These are phyloP conservation scores for Trypanosoma theileri DNA, from an alignment of 208 protist genomes.

Conservation along the genomic window DNA sequence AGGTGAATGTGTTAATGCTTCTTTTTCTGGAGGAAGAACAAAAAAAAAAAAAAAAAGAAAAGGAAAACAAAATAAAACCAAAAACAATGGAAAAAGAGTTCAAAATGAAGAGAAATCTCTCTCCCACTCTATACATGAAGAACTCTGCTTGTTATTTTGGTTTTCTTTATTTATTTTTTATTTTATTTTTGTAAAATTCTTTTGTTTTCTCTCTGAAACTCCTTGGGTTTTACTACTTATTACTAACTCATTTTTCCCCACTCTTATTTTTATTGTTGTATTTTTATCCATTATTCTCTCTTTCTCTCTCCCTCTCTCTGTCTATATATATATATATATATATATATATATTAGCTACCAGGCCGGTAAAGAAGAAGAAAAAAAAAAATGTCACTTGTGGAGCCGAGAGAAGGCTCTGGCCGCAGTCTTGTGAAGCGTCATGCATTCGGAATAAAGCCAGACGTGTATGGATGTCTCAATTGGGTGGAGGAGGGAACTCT, in stretches of 20 bases:
- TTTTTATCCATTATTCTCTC: no score
- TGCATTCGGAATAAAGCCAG: constrained; percentile 72
- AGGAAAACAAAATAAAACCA: neutral
- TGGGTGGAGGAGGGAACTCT: constrained; percentile 89
- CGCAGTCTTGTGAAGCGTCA: constrained; percentile 76
- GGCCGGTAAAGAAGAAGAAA: constrained; percentile 14
- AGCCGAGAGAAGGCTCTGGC: constrained; percentile 17
- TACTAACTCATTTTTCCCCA: no score
- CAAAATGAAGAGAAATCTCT: neutral
- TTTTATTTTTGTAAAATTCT: no score
- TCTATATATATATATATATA: no score
- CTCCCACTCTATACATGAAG: no score
- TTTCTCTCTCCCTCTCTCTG: no score
- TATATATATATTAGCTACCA: neutral
- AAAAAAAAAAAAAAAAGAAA: neutral
- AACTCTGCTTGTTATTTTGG: no score
- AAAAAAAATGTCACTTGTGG: constrained; percentile 7
- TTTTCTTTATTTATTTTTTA: no score
- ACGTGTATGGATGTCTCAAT: constrained; percentile 62
- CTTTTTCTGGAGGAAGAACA: neutral
- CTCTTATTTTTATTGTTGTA: no score
- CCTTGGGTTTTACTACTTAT: no score
- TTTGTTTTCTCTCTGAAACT: no score
- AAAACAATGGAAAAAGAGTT: neutral
- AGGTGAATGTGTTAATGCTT: no score